phyloP scores from a whole-genome alignment of 257 asterid species.

The Penstemon davidsonii region DNA sequence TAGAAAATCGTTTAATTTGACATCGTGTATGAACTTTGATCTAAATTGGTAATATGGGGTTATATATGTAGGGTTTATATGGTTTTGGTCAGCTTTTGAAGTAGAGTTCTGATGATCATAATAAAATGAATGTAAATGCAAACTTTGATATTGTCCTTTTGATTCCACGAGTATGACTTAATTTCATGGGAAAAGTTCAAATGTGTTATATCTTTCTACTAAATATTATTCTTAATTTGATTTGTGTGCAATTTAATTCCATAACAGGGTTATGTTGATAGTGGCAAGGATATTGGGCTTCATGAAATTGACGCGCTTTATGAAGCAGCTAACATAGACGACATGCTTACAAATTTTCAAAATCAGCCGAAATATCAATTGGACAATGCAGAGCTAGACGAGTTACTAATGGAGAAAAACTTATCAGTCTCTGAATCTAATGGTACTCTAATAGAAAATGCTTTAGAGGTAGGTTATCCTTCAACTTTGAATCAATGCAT shows the following conservation, averaged over 20 bases:
- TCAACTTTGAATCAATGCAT: neutral
- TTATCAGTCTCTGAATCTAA: constrained; percentile 51
- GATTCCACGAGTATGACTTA: no score
- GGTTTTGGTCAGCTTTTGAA: no score
- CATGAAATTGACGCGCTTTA: constrained; percentile 42
- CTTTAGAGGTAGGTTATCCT: constrained; percentile 49
- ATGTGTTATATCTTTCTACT: neutral
- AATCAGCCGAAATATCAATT: constrained; percentile 40
- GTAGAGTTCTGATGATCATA: no score
- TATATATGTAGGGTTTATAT: no score
- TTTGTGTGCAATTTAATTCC: neutral
- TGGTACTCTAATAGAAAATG: constrained; percentile 42
- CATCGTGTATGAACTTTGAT: no score
- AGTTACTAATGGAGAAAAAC: constrained; percentile 46
- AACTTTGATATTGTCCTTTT: no score
- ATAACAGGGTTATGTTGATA: constrained; percentile 40
- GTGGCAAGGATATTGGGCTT: constrained; percentile 45
- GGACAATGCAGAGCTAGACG: constrained; percentile 41
- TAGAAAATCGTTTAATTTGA: no score
- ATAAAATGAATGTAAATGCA: no score
- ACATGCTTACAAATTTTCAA: constrained; percentile 40
- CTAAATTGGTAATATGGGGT: no score
- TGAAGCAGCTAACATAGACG: constrained; percentile 48
- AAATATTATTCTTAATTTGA: constrained; percentile 6
- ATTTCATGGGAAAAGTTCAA: no score